A percentile compares a stretch with the other conserved stretches of the same genome.
Conservation (phyloP, 306 rosid genomes). For the barrel medic (Medicago truncatula) region DNA sequence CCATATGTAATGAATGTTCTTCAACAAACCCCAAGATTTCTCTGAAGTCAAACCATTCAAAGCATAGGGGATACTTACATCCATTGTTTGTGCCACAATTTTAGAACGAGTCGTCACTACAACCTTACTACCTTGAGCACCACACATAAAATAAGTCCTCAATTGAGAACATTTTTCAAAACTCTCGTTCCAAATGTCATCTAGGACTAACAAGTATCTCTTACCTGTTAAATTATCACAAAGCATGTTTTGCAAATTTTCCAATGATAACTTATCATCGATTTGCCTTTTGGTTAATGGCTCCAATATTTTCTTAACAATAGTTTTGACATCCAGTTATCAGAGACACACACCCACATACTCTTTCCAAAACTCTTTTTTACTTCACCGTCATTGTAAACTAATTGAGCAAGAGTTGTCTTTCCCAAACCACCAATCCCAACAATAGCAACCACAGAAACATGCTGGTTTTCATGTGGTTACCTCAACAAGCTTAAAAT, state of each 20-base stretch:
- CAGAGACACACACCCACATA: background rate
- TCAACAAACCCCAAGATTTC: background rate
- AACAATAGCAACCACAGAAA: constrained; percentile 17
- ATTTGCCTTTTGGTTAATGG: background rate
- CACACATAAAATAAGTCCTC: no score
- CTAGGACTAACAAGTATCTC: background rate
- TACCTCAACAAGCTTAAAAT: background rate
- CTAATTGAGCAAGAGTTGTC: constrained; percentile 28
- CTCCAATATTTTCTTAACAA: background rate
- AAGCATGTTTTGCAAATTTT: background rate
- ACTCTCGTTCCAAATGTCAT: constrained; percentile 1
- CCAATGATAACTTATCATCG: background rate
- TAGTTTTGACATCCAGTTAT: constrained; percentile 12
- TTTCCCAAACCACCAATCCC: constrained; percentile 42
- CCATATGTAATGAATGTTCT: background rate
- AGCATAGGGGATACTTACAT: background rate
- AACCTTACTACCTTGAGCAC: background rate
- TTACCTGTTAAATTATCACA: background rate
- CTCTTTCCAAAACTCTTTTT: background rate
- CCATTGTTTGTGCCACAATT: background rate
- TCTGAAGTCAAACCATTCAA: background rate
- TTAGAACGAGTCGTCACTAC: background rate
- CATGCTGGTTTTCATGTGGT: background rate
- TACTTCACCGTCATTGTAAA: background rate
- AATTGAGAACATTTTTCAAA: background rate